These are phyloP conservation scores for Aureobasidium pullulans DNA, from an alignment of 2,329 filamentous ascomycete genomes.

Conservation along the genomic window DNA sequence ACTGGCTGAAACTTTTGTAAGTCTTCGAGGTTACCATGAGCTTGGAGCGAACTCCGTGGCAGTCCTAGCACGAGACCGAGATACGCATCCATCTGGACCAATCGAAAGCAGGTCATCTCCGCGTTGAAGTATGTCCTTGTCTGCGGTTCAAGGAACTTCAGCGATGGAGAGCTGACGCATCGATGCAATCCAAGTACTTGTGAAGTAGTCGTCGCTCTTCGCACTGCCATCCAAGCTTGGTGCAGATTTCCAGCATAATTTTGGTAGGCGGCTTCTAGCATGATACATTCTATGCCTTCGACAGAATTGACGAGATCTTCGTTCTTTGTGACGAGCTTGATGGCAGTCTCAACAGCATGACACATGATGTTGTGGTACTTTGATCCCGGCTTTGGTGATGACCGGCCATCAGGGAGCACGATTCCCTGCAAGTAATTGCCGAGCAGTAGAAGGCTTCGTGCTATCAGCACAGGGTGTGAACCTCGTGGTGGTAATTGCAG, in stretches of 20 bases:
- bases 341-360: neutral
- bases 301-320: neutral
- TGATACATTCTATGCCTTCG: neutral
- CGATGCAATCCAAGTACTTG: neutral
- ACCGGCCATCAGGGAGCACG: neutral
- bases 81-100: neutral
- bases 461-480: neutral
- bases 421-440: neutral
- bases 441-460: neutral
- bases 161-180: no score
- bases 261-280: neutral
- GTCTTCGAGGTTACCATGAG: neutral
- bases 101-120: neutral
- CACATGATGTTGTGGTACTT: neutral
- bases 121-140: neutral
- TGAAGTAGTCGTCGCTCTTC: neutral
- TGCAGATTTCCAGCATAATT: neutral
- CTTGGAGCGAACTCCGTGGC: neutral
- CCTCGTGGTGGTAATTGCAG: neutral
- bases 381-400: neutral
- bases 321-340: neutral
- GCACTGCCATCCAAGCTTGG: neutral
- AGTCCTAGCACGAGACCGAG: neutral
- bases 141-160: neutral
- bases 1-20: neutral